Percentiles rank a stretch among this genome's conserved stretches.
Conservation (phyloP, 805 yeast genomes). For the Groenewaldozyma tartarivorans region DNA sequence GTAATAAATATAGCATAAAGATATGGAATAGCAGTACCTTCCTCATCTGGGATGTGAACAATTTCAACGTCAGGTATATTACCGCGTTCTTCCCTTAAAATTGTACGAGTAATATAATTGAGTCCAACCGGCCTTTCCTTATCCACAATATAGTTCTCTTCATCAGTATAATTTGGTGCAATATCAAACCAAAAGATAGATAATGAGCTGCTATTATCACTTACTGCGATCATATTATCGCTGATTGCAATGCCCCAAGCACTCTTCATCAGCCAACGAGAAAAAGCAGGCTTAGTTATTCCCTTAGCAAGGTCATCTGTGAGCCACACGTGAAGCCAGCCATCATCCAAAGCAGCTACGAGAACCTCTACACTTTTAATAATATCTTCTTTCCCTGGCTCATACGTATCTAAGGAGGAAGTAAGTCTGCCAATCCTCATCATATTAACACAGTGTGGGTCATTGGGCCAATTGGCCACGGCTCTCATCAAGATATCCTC, state of each 20-base stretch:
- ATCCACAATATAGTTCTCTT: conserved; percentile 23
- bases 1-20: background rate
- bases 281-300: conserved; percentile 3
- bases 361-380: conserved; percentile 33
- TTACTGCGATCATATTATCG: conserved; percentile 33
- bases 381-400: background rate
- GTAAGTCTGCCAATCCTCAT: conserved; percentile 32
- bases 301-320: conserved; percentile 23
- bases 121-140: conserved; percentile 3
- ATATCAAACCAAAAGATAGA: conserved; percentile 24
- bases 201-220: conserved; percentile 46
- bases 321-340: conserved; percentile 32
- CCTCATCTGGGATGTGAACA: conserved; percentile 16
- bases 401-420: background rate
- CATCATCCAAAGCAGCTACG: conserved; percentile 47
- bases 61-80: conserved; percentile 49
- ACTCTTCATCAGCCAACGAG: conserved; percentile 22
- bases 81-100: conserved; percentile 7
- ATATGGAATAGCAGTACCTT: conserved; percentile 32
- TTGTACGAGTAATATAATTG: background rate
- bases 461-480: conserved; percentile 42
- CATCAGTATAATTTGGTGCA: background rate
- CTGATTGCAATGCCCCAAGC: conserved; percentile 55
- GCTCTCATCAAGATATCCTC: conserved; percentile 34
- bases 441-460: conserved; percentile 49